Base-by-base conservation (phyloP, 306 rosid species). In the Malus sieversii region DNA sequence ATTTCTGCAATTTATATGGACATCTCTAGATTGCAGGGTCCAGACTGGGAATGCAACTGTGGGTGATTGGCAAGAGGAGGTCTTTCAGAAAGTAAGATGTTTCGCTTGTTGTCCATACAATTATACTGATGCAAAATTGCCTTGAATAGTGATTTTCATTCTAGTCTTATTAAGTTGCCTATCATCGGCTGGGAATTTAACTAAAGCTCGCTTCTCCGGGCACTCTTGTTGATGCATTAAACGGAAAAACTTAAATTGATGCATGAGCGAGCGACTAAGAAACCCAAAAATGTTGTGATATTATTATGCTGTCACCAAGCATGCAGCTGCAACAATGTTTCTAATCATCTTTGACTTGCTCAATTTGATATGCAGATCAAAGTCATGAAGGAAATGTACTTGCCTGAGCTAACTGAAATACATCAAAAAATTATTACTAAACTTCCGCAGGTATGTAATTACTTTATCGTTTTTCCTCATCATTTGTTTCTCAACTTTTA, bases 41-140 rank as follows among this genome's bases (percentile, higher is more conserved):
- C 96, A 85, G 86, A 86, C 88, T 53, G 88, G 90, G 79, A 92
- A 87, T 61, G 82, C 86, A 75, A 89, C 82, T 86, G 93, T 90
- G 27, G 85, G 68, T 71, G 97, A 94, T 81, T 87, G 93, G 97
- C 95, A 85, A 86, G 96, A 92, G 84, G 97, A 87, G 78, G 75
- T 80, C 70, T 88, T 79, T 83, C 96, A 92, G 78, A 90, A 86
- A 92, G 98, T 93, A 84, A 80, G 67, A 25, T 67, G 79, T 67
- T 71, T 42, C 6, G 42, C 64, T 77, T 16, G 5, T 66, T 72
- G 53, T 45, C 71, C 33, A 29, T 7, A 42, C 12, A 40, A 9
- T 10, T 40, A 40, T 40, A 40, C 45, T 40, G 12, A 40, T 40
- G 12, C 45, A 40, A 40, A 40, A 40, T 40, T 40, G 45, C 12